These are phyloP conservation scores for Rhodotorula babjevae DNA, from an alignment of 768 basidiomycete genomes.

Conservation along the genomic window DNA sequence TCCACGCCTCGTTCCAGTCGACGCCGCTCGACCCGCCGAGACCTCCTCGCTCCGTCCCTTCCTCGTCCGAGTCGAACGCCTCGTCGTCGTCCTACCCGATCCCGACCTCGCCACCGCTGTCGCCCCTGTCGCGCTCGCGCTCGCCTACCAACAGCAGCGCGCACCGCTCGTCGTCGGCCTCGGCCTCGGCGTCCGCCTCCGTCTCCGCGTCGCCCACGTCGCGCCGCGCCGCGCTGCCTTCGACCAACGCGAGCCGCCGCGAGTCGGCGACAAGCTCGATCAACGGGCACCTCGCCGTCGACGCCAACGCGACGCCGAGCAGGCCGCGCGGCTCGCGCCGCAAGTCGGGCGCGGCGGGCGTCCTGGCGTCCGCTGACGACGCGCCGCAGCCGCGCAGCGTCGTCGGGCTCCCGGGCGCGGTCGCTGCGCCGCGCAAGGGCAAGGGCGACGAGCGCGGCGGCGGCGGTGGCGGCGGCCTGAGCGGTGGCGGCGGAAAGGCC, in stretches of 20 bases:
- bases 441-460: too few relatives aligned
- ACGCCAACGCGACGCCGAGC: background rate
- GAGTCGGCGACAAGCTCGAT: background rate
- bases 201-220: background rate
- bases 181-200: background rate
- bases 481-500: too few relatives aligned
- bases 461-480: too few relatives aligned
- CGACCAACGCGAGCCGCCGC: background rate
- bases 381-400: background rate
- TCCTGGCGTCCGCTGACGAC: background rate
- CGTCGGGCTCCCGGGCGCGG: background rate
- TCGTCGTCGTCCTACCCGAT: background rate
- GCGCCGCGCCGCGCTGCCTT: background rate
- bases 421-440: background rate
- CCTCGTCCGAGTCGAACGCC: background rate
- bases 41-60: background rate
- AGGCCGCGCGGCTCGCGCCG: background rate
- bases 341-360: background rate
- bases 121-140: background rate
- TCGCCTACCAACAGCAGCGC: background rate
- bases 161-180: background rate
- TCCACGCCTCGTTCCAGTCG: slow-evolving; percentile 35
- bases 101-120: slow-evolving; percentile 3
- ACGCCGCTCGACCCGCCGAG: slow-evolving; percentile 1
- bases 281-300: slow-evolving; percentile 2